phyloP scores from a whole-genome alignment of 495 filamentous ascomycete species.

The Chaetomium cochliodes region DNA sequence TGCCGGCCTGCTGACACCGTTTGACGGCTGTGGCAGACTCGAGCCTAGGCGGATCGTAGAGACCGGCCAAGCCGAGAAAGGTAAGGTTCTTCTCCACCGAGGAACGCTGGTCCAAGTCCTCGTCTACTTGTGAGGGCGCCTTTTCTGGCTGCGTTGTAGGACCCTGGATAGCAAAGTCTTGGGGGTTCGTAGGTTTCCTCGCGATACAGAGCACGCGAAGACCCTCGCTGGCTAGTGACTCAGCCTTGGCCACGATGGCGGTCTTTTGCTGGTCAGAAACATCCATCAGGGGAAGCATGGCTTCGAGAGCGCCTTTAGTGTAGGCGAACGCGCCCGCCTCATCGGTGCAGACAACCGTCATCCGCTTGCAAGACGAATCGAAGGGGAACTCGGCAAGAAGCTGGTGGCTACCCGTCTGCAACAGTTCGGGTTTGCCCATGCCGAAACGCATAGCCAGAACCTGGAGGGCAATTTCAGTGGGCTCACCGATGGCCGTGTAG shows the following conservation, averaged over 20 bases:
- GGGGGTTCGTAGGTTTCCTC: constrained; percentile 38
- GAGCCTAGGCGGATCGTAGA: constrained; percentile 69
- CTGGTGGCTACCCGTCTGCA: constrained; percentile 46
- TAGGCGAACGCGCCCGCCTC: constrained; percentile 51
- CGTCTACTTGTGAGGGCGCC: constrained; percentile 6
- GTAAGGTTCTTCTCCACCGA: constrained; percentile 56
- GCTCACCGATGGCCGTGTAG: constrained; percentile 65
- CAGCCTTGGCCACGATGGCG: constrained; percentile 59
- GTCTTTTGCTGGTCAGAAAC: constrained; percentile 59
- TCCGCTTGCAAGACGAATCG: constrained; percentile 76
- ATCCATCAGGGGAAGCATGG: constrained; percentile 62
- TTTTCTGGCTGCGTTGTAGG: constrained; percentile 19
- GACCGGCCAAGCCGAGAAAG: constrained; percentile 63
- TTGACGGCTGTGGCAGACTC: constrained; percentile 64
- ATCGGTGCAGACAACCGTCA: constrained; percentile 69
- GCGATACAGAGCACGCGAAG: constrained; percentile 78
- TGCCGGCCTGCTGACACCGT: constrained; percentile 66
- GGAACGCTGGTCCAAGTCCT: constrained; percentile 34
- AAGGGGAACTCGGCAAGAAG: constrained; percentile 75
- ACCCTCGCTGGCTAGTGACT: constrained; percentile 64
- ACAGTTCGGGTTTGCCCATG: constrained; percentile 52
- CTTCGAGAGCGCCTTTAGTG: constrained; percentile 77
- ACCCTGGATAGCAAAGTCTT: not conserved
- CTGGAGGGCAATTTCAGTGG: constrained; percentile 82
- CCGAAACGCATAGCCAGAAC: constrained; percentile 74